Percentiles rank a stretch among this genome's conserved stretches.
Evolutionary conservation across 2,329 filamentous ascomycete species (phyloP).

Genomic region (Aspergillus neotritici): DNA sequence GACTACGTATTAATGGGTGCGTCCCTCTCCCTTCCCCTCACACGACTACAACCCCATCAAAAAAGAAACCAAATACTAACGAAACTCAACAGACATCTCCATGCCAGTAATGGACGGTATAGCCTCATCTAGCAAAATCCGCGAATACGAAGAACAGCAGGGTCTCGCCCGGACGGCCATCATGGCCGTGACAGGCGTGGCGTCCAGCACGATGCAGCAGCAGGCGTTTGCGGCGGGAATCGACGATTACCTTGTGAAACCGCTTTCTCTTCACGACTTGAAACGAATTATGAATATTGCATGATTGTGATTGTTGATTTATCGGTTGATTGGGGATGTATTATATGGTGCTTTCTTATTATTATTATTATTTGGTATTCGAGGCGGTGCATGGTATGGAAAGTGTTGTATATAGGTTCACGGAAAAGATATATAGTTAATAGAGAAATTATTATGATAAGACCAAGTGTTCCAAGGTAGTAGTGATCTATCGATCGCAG

Average conservation of each 20-base stretch:
- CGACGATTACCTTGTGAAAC: constrained; percentile 30
- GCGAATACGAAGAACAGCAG: constrained; percentile 29
- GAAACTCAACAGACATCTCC: constrained; percentile 35
- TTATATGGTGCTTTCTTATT: too few species aligned
- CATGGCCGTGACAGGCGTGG: constrained; percentile 30
- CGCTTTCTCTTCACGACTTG: constrained; percentile 26
- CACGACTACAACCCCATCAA: background rate
- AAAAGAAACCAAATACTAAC: background rate
- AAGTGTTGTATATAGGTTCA: too few species aligned
- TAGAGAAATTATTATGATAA: too few species aligned
- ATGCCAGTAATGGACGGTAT: constrained; percentile 45
- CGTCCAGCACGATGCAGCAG: constrained; percentile 28
- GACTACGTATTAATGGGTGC: constrained; percentile 34
- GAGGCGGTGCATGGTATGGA: too few species aligned
- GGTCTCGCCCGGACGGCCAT: constrained; percentile 19
- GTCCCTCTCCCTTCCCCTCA: constrained; percentile 1
- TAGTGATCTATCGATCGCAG: too few species aligned
- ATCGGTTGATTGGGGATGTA: too few species aligned
- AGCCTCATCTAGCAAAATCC: constrained; percentile 38
- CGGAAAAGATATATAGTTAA: too few species aligned
- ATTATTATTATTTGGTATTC: too few species aligned
- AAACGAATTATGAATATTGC: constrained; percentile 25
- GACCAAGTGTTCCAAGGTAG: too few species aligned
- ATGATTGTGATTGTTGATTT: constrained; percentile 7
- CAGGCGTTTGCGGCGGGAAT: constrained; percentile 26